These are phyloP conservation scores for Trichoderma sp. DNA, from an alignment of 2,329 filamentous ascomycete species.

Conservation along the genomic window DNA sequence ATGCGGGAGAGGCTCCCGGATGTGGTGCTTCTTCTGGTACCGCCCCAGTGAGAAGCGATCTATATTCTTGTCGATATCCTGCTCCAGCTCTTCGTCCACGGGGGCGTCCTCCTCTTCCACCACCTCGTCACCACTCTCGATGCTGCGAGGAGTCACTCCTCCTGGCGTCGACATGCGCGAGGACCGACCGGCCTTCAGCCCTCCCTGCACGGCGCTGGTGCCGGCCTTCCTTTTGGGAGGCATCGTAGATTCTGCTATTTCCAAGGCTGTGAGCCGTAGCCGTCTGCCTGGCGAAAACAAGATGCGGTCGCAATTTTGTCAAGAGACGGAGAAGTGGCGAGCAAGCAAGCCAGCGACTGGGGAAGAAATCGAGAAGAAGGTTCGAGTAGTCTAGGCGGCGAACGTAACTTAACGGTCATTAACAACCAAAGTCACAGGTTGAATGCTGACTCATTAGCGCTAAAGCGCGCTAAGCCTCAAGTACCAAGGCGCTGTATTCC, in stretches of 20 bases:
- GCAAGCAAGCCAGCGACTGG: slow-evolving; percentile 13
- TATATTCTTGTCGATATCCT: slow-evolving; percentile 59
- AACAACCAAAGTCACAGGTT: not conserved
- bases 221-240: slow-evolving; percentile 70
- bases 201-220: slow-evolving; percentile 47
- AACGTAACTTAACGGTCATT: slow-evolving; percentile 10
- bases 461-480: slow-evolving; percentile 2
- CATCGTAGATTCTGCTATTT: slow-evolving; percentile 49
- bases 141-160: slow-evolving; percentile 59
- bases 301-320: not conserved
- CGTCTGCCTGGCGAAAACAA: not conserved
- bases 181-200: slow-evolving; percentile 57
- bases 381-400: not conserved
- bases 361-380: not conserved
- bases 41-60: slow-evolving; percentile 59
- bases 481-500: not conserved
- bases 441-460: not conserved
- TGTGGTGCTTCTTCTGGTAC: slow-evolving; percentile 50
- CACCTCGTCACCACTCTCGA: slow-evolving; percentile 55
- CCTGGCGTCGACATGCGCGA: slow-evolving; percentile 63
- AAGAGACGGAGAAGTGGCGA: slow-evolving; percentile 5
- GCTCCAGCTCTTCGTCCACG: slow-evolving; percentile 54
- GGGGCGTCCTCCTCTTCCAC: slow-evolving; percentile 52
- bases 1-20: slow-evolving; percentile 49
- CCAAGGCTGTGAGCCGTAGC: slow-evolving; percentile 27